Conservation (phyloP, 768 basidiomycete genomes). For the Suillus placidus region DNA sequence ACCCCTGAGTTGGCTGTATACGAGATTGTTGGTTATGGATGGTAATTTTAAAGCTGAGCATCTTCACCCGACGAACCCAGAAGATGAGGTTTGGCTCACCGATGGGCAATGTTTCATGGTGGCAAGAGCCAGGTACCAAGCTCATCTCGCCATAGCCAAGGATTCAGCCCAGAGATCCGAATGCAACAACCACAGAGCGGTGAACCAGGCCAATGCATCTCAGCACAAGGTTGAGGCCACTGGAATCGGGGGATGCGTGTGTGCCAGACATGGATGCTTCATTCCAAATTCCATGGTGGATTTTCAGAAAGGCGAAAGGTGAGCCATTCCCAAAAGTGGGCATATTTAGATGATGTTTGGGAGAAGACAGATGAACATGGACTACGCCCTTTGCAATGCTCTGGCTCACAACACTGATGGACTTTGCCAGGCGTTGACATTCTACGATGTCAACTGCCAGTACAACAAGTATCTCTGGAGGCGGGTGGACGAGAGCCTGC, state of each 20-base stretch:
- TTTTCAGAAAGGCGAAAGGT: slow-evolving; percentile 27
- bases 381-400: too few species aligned
- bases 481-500: too few species aligned
- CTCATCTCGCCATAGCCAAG: not conserved
- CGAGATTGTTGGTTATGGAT: not conserved
- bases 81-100: slow-evolving; percentile 18
- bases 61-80: slow-evolving; percentile 12
- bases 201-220: slow-evolving; percentile 18
- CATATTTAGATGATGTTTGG: too few species aligned
- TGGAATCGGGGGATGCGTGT: slow-evolving; percentile 35
- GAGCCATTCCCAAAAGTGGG: too few species aligned
- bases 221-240: slow-evolving; percentile 24
- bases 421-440: too few species aligned
- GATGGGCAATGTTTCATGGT: slow-evolving; percentile 12
- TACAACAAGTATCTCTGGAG: too few species aligned
- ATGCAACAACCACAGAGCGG: slow-evolving; percentile 23
- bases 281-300: slow-evolving; percentile 19
- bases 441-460: too few species aligned
- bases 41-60: not conserved
- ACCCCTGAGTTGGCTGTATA: too few species aligned
- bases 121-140: not conserved
- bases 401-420: too few species aligned
- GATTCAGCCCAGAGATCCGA: slow-evolving; percentile 8
- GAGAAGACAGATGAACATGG: too few species aligned
- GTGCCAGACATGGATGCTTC: slow-evolving; percentile 35